Percentiles rank a stretch among this genome's conserved stretches.
Evolutionary conservation across 139 green algal genomes (phyloP).

Genomic region (Coccomyxa sp.): DNA sequence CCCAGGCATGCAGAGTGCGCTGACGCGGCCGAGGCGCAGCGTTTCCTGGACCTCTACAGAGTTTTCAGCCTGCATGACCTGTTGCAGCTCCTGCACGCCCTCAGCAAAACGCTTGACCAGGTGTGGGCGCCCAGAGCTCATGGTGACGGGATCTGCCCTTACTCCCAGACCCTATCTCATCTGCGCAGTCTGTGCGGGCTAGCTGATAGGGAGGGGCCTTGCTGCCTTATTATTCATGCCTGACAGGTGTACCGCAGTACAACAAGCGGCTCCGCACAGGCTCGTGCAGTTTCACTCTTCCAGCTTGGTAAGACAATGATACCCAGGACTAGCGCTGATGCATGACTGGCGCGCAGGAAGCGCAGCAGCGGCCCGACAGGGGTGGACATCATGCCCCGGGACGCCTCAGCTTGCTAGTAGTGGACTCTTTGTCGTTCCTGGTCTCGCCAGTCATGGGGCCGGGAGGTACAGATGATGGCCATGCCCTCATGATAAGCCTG

Average conservation of each 20-base stretch:
- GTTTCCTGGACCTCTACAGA: not conserved
- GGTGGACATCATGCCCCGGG: not conserved
- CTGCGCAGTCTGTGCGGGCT: too few relatives aligned
- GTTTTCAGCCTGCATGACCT: not conserved
- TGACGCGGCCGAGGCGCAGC: not conserved
- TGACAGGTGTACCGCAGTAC: not conserved
- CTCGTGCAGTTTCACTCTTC: not conserved
- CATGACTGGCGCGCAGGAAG: too few relatives aligned
- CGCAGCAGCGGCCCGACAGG: too few relatives aligned
- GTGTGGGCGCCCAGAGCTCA: not conserved
- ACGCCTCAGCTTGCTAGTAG: constrained; percentile 10
- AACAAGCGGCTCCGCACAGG: not conserved
- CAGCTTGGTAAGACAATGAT: not conserved
- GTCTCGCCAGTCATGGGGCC: constrained; percentile 32
- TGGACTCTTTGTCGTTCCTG: constrained; percentile 45
- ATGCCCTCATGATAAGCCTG: constrained; percentile 28
- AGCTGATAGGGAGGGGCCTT: too few relatives aligned
- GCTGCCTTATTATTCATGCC: not conserved
- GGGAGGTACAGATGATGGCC: constrained; percentile 37
- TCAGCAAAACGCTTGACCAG: not conserved
- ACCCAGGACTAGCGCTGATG: too few relatives aligned
- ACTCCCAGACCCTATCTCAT: not conserved
- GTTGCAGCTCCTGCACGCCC: not conserved
- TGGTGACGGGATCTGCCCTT: not conserved
- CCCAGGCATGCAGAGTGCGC: not conserved